These are phyloP conservation scores for Adansonia grandidieri DNA, from an alignment of 441 rosid species.

Conservation along the genomic window DNA sequence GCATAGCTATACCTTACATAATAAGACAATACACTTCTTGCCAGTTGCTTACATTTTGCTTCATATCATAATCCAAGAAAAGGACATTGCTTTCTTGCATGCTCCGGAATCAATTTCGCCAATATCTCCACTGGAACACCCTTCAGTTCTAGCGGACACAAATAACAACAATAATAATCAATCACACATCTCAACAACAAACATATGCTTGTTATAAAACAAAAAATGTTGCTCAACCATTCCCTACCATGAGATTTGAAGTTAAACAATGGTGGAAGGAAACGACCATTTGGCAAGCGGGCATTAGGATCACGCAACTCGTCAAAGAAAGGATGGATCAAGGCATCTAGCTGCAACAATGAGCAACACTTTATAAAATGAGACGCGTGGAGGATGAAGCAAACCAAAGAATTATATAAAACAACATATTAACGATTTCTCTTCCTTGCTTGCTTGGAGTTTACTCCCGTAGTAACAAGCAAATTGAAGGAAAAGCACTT, in stretches of 20 bases:
- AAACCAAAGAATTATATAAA: neutral
- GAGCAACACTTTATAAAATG: neutral
- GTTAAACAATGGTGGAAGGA: conserved; percentile 65
- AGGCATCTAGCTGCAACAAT: conserved; percentile 55
- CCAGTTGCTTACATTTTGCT: conserved; percentile 26
- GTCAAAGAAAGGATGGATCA: conserved; percentile 75
- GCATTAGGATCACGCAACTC: conserved; percentile 62
- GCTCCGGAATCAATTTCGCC: conserved; percentile 68
- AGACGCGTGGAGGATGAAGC: neutral
- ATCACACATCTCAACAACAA: neutral
- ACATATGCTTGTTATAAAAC: neutral
- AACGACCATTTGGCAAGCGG: conserved; percentile 62
- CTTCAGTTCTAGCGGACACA: conserved; percentile 52
- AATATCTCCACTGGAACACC: conserved; percentile 50
- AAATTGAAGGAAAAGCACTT: neutral
- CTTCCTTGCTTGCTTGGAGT: conserved; percentile 1
- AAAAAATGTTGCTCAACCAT: neutral
- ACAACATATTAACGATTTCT: neutral
- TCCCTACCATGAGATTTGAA: conserved; percentile 62
- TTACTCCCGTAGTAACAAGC: neutral
- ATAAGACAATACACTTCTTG: conserved; percentile 3
- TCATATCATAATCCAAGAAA: conserved; percentile 54
- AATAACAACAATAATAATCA: neutral
- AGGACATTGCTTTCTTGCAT: conserved; percentile 65
- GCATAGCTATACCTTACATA: conserved; percentile 26